These are phyloP conservation scores for Phytophthora nicotianae DNA, from an alignment of 352 stramenopile species.

Conservation along the genomic window DNA sequence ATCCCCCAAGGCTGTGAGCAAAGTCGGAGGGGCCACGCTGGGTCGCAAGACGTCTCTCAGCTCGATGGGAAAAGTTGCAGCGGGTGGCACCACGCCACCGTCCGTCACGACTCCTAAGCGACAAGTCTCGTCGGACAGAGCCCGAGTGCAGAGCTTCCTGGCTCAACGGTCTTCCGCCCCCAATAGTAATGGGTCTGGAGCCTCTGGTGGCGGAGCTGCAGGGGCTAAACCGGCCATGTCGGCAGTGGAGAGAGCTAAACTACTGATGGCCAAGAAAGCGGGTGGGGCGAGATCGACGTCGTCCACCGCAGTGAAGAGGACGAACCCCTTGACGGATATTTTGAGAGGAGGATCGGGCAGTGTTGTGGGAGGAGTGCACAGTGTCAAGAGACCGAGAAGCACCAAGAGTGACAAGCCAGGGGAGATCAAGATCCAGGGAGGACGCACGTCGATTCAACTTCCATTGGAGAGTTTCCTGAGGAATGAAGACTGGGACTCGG, in stretches of 20 bases:
- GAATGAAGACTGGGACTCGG: constrained; percentile 81
- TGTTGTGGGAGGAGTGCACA: constrained; percentile 64
- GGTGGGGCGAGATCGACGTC: constrained; percentile 20
- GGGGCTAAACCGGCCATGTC: constrained; percentile 51
- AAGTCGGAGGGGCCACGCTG: neutral
- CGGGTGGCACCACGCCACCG: constrained; percentile 19
- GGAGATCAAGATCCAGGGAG: constrained; percentile 79
- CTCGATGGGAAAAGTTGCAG: constrained; percentile 17
- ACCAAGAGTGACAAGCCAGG: constrained; percentile 77
- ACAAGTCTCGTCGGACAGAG: constrained; percentile 54
- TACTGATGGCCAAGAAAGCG: constrained; percentile 80
- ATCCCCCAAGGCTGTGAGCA: constrained; percentile 17
- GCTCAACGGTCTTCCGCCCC: constrained; percentile 42
- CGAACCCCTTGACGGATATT: constrained; percentile 81
- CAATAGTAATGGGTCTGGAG: constrained; percentile 14
- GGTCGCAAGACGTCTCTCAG: constrained; percentile 28
- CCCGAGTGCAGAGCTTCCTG: constrained; percentile 71
- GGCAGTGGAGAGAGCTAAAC: constrained; percentile 73
- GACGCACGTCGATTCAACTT: constrained; percentile 76
- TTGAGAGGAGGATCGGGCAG: constrained; percentile 71
- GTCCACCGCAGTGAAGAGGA: constrained; percentile 60
- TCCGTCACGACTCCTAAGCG: constrained; percentile 52
- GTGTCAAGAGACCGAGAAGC: constrained; percentile 64
- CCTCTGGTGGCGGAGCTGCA: neutral
- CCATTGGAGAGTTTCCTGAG: constrained; percentile 79